phyloP scores from a whole-genome alignment of 2,329 filamentous ascomycete genomes.

The Phyllosticta paracitricarpa region DNA sequence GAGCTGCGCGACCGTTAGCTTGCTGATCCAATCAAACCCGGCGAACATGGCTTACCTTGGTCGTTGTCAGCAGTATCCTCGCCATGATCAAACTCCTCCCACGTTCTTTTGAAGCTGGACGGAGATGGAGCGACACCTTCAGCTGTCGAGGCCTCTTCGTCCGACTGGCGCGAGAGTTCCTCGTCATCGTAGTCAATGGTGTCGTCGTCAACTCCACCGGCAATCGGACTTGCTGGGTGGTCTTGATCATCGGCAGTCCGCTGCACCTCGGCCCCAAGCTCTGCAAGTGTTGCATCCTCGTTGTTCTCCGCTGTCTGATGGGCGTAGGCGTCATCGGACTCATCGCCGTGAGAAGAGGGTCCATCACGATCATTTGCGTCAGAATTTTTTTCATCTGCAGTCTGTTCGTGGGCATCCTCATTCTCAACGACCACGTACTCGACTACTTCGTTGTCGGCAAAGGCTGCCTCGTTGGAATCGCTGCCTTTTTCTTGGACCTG shows the following conservation, averaged over 20 bases:
- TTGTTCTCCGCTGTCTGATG: conserved; percentile 8
- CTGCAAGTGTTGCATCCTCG: conserved; percentile 7
- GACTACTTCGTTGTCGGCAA: background rate
- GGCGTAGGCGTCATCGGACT: conserved; percentile 5
- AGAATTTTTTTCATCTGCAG: background rate
- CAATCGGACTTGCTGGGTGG: background rate
- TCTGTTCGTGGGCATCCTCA: background rate
- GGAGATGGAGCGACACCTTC: conserved; percentile 2
- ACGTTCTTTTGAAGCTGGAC: conserved; percentile 11
- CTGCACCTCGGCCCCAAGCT: conserved; percentile 6
- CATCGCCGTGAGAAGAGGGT: background rate
- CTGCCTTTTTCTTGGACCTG: background rate
- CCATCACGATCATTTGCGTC: background rate
- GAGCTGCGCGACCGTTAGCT: conserved; percentile 1
- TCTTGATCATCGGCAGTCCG: conserved; percentile 4
- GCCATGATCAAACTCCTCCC: conserved; percentile 12
- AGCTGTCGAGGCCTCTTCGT: background rate
- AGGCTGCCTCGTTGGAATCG: background rate
- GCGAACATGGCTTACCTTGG: conserved; percentile 9
- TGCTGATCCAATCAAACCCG: background rate
- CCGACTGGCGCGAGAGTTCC: conserved; percentile 4
- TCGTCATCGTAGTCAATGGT: conserved; percentile 12
- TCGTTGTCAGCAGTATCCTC: conserved; percentile 3
- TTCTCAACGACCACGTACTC: conserved; percentile 4
- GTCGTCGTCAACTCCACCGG: conserved; percentile 10